These are phyloP conservation scores for Punica granatum DNA, from an alignment of 345 rosid genomes.

Conservation along the genomic window DNA sequence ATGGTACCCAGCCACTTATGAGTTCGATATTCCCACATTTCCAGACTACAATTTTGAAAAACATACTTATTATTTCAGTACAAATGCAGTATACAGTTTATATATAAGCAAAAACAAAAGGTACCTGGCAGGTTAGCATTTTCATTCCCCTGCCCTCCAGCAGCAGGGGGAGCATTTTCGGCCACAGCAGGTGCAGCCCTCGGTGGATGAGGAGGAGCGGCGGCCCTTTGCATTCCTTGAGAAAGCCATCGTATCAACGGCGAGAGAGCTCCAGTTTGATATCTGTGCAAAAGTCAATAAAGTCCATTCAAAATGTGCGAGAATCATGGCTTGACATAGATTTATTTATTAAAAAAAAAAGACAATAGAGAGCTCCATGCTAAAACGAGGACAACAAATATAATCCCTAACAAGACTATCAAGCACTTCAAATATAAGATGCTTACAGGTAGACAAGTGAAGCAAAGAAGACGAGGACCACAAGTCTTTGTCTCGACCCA, in stretches of 20 bases:
- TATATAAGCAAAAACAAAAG: slow-evolving; percentile 3
- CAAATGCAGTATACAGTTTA: neutral
- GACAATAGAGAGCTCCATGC: neutral
- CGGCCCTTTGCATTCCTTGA: slow-evolving; percentile 98
- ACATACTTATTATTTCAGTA: neutral
- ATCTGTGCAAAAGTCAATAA: slow-evolving; percentile 32
- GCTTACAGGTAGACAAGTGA: slow-evolving; percentile 85
- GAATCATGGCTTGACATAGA: neutral
- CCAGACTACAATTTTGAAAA: too few species aligned
- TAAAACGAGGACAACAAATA: neutral
- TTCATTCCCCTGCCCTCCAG: slow-evolving; percentile 52
- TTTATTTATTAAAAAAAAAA: neutral
- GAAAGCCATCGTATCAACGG: slow-evolving; percentile 89
- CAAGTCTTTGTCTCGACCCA: slow-evolving; percentile 90
- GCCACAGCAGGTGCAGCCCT: slow-evolving; percentile 61
- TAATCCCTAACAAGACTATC: neutral
- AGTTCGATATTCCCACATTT: neutral
- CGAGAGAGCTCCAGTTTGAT: slow-evolving; percentile 95
- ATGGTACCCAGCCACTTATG: neutral
- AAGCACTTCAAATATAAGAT: slow-evolving; percentile 6
- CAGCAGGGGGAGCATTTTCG: slow-evolving; percentile 66
- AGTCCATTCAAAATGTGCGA: neutral
- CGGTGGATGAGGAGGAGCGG: slow-evolving; percentile 71
- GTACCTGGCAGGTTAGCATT: slow-evolving; percentile 55
- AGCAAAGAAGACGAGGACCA: slow-evolving; percentile 78